A percentile compares a stretch with the other conserved stretches of the same genome.
phyloP scores from a whole-genome alignment of 306 rosid genomes.

The Mimosa pudica region DNA sequence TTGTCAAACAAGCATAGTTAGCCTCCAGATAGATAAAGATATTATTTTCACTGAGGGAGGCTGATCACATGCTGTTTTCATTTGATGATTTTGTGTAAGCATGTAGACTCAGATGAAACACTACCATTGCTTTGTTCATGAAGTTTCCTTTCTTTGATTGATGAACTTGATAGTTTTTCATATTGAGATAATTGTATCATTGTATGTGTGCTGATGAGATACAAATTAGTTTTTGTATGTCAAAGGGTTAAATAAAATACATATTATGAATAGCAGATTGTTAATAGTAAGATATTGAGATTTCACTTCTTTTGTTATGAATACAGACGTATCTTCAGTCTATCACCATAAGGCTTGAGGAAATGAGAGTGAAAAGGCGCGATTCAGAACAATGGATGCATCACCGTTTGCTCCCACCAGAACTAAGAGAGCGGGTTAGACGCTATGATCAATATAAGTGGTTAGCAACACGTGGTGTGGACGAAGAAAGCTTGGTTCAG shows the following conservation, averaged over 20 bases:
- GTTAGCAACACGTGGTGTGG: constrained; percentile 93
- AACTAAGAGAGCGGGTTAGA: constrained; percentile 82
- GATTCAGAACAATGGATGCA: constrained; percentile 99
- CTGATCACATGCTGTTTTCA: neutral
- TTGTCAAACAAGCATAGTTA: constrained; percentile 16
- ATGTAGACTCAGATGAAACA: neutral
- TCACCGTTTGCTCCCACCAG: constrained; percentile 86
- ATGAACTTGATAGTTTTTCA: neutral
- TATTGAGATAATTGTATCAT: neutral
- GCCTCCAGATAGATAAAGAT: neutral
- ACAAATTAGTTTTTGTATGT: neutral
- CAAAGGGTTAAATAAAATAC: neutral
- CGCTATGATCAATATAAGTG: constrained; percentile 91
- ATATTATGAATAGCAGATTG: constrained; percentile 14
- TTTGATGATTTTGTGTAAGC: constrained; percentile 1
- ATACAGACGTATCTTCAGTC: constrained; percentile 93
- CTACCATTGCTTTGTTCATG: neutral
- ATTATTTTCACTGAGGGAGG: neutral
- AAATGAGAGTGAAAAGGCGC: constrained; percentile 93
- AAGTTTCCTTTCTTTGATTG: constrained; percentile 2
- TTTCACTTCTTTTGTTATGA: constrained; percentile 21
- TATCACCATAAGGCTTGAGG: constrained; percentile 87
- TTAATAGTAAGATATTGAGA: constrained; percentile 9
- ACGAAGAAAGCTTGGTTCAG: constrained; percentile 78
- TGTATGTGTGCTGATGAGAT: neutral